A percentile compares a stretch with the other conserved stretches of the same genome.
Conservation (phyloP, 2,329 filamentous ascomycete species). For the Cladosporium austrohemisphaericum region DNA sequence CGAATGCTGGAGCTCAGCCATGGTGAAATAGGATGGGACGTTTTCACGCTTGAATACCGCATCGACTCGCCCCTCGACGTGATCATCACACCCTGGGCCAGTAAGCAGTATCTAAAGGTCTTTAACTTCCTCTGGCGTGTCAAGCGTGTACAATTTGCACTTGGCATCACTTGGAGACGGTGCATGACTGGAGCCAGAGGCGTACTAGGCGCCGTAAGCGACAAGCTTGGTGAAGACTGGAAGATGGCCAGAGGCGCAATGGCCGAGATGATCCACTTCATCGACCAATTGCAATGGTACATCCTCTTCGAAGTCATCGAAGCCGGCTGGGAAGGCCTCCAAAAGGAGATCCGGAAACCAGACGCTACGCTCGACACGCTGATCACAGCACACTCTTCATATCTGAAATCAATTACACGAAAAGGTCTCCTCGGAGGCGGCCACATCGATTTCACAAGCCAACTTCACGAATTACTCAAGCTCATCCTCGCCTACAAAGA, state of each 20-base stretch:
- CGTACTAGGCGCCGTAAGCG: slow-evolving; percentile 75
- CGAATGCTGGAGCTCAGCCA: slow-evolving; percentile 96
- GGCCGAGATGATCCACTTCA: slow-evolving; percentile 98
- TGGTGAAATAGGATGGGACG: slow-evolving; percentile 98
- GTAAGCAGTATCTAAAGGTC: slow-evolving; percentile 94
- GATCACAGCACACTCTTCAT: slow-evolving; percentile 84
- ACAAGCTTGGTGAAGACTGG: slow-evolving; percentile 64
- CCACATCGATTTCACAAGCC: slow-evolving; percentile 71
- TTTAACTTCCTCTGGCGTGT: slow-evolving; percentile 99
- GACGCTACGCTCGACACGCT: slow-evolving; percentile 92
- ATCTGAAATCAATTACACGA: slow-evolving; percentile 89
- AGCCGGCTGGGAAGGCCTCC: slow-evolving; percentile 86
- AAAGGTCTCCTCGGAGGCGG: slow-evolving; percentile 83
- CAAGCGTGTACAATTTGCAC: slow-evolving; percentile 93
- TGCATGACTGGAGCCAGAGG: slow-evolving; percentile 93
- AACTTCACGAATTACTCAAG: slow-evolving; percentile 88
- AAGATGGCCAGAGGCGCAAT: slow-evolving; percentile 83
- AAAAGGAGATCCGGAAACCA: slow-evolving; percentile 69
- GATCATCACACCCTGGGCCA: slow-evolving; percentile 92
- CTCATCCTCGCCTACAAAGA: slow-evolving; percentile 93
- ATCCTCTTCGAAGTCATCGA: slow-evolving; percentile 99
- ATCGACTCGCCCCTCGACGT: slow-evolving; percentile 96
- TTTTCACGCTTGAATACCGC: slow-evolving; percentile 98
- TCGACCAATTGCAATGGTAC: slow-evolving; percentile 96
- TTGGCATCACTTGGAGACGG: slow-evolving; percentile 86